Percentiles rank a stretch among this genome's conserved stretches.
Conservation (phyloP, 805 yeast genomes). For the Pichia kluyveri region DNA sequence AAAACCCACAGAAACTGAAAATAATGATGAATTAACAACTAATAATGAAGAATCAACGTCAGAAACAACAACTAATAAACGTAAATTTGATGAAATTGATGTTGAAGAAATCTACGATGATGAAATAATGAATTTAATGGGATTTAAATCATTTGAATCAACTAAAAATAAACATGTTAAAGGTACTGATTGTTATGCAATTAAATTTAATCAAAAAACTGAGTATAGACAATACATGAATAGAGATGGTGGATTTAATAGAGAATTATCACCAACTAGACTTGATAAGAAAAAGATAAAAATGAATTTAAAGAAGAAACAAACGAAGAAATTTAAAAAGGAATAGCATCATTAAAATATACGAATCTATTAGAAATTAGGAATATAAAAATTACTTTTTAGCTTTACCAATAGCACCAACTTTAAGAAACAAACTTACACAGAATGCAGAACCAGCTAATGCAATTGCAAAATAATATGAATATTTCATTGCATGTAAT, state of each 20-base stretch:
- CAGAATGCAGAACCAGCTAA: conserved; percentile 23
- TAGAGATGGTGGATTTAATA: conserved; percentile 44
- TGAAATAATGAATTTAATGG: conserved; percentile 30
- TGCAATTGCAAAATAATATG: conserved; percentile 33
- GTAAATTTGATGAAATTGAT: neutral
- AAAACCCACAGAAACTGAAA: neutral
- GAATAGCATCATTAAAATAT: neutral
- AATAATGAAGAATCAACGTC: neutral
- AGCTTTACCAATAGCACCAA: conserved; percentile 29
- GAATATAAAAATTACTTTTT: conserved; percentile 1
- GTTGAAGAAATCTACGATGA: neutral
- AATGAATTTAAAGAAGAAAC: conserved; percentile 2
- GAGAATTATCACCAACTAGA: conserved; percentile 40
- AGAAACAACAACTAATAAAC: neutral
- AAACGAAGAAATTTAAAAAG: neutral
- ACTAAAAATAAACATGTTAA: conserved; percentile 51
- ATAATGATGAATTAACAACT: no score
- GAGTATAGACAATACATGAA: conserved; percentile 56
- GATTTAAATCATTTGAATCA: conserved; percentile 44
- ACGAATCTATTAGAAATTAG: neutral
- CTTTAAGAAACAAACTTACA: conserved; percentile 25
- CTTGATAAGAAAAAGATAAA: conserved; percentile 6
- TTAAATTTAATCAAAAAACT: conserved; percentile 28
- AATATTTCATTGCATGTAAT: conserved; percentile 27
- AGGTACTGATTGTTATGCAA: conserved; percentile 38